These are phyloP conservation scores for Taiozyma sp. DNA, from an alignment of 1,139 yeast genomes.

Conservation along the genomic window DNA sequence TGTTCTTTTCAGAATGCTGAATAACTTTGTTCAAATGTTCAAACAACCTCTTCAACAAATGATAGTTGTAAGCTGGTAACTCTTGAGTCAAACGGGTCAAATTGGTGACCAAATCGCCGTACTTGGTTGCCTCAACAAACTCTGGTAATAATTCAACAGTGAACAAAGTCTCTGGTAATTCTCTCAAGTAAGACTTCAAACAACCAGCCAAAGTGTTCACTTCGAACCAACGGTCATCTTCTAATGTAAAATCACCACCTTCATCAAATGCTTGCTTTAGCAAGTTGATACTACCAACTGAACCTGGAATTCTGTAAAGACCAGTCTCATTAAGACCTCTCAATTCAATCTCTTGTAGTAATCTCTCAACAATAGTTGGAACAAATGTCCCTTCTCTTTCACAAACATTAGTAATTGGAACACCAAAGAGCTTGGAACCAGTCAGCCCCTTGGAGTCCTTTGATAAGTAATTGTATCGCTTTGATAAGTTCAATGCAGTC, in stretches of 20 bases:
- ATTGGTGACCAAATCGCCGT: slow-evolving; percentile 29
- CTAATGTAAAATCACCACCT: slow-evolving; percentile 61
- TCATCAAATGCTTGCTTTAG: slow-evolving; percentile 73
- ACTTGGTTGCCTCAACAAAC: slow-evolving; percentile 38
- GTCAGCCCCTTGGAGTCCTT: slow-evolving; percentile 33
- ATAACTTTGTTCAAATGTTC: slow-evolving; percentile 66
- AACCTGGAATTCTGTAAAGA: slow-evolving; percentile 86
- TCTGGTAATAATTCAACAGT: slow-evolving; percentile 54
- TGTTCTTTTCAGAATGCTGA: slow-evolving; percentile 54
- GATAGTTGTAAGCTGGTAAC: slow-evolving; percentile 64
- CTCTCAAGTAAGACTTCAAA: slow-evolving; percentile 80
- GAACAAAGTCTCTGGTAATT: slow-evolving; percentile 82
- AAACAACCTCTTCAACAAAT: slow-evolving; percentile 61
- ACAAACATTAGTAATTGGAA: slow-evolving; percentile 75
- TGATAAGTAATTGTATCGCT: slow-evolving; percentile 38
- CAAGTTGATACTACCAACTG: slow-evolving; percentile 70
- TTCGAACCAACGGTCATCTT: slow-evolving; percentile 69
- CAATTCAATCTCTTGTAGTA: slow-evolving; percentile 71
- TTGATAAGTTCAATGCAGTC: slow-evolving; percentile 35
- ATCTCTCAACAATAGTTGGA: slow-evolving; percentile 62
- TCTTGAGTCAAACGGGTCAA: slow-evolving; percentile 41
- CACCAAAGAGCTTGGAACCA: slow-evolving; percentile 70
- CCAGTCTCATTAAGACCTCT: slow-evolving; percentile 92
- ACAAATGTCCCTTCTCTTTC: slow-evolving; percentile 57
- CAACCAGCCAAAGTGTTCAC: slow-evolving; percentile 89